Conservation (phyloP, 108 stramenopile genomes). For the Discostella stelligeroides region DNA sequence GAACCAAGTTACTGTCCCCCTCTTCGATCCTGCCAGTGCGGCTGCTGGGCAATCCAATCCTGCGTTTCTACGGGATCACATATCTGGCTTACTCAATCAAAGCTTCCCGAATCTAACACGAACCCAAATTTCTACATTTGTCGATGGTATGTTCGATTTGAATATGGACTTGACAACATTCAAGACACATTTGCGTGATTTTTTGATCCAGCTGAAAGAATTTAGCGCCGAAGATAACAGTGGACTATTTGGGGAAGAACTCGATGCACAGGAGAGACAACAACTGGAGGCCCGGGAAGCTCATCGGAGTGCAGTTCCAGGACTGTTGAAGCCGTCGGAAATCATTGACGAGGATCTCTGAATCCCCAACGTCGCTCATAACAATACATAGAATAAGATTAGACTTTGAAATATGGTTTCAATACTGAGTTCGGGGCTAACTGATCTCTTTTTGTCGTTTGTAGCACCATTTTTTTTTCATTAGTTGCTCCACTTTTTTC, state of each 20-base stretch:
- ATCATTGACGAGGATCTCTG: slow-evolving; percentile 91
- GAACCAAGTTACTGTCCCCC: slow-evolving; percentile 94
- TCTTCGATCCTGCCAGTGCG: slow-evolving; percentile 84
- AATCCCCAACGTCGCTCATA: background rate
- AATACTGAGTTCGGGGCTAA: too few relatives aligned
- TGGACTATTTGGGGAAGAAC: slow-evolving; percentile 93
- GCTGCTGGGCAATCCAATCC: slow-evolving; percentile 87
- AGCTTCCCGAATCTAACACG: slow-evolving; percentile 95
- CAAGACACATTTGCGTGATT: slow-evolving; percentile 98
- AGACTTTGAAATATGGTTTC: too few relatives aligned
- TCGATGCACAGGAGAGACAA: slow-evolving; percentile 66
- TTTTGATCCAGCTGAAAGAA: slow-evolving; percentile 98
- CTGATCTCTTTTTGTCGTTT: too few relatives aligned
- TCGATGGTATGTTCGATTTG: slow-evolving; percentile 96
- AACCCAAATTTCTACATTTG: slow-evolving; percentile 91
- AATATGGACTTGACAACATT: slow-evolving; percentile 95
- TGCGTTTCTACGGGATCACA: slow-evolving; percentile 90
- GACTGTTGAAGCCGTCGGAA: slow-evolving; percentile 96
- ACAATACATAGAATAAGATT: too few relatives aligned
- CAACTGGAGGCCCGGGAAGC: slow-evolving; percentile 72
- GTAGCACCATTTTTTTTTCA: too few relatives aligned
- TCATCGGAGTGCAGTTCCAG: slow-evolving; percentile 93
- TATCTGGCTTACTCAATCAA: slow-evolving; percentile 84
- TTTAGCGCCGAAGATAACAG: slow-evolving; percentile 97
- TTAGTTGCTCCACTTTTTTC: too few relatives aligned